Conservation (phyloP, 352 stramenopile genomes). For the Phytophthora citrophthora region DNA sequence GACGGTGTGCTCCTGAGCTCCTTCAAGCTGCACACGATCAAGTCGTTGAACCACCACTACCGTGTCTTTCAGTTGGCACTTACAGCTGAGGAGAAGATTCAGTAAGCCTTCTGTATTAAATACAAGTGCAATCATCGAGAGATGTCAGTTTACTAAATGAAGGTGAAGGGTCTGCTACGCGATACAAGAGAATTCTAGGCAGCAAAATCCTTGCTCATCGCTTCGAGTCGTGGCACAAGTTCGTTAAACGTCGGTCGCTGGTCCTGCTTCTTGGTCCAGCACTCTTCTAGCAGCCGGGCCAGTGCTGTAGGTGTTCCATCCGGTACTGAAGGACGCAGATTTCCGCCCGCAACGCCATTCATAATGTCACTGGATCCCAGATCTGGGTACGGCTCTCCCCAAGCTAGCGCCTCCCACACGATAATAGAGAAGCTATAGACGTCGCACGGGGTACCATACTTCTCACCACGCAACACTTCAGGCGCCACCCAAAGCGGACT, state of each 20-base stretch:
- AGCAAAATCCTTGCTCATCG: slow-evolving; percentile 80
- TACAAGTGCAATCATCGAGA: slow-evolving; percentile 20
- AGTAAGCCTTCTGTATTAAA: slow-evolving; percentile 25
- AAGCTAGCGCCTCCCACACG: slow-evolving; percentile 84
- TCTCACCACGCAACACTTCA: slow-evolving; percentile 81
- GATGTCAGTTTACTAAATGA: slow-evolving; percentile 14
- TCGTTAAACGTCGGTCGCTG: slow-evolving; percentile 83
- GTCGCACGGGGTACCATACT: slow-evolving; percentile 82
- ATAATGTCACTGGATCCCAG: slow-evolving; percentile 87
- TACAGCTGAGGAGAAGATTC: slow-evolving; percentile 1
- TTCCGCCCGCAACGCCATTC: slow-evolving; percentile 81
- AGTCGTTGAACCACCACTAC: slow-evolving; percentile 91
- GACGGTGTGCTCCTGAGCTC: slow-evolving; percentile 71
- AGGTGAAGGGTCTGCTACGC: slow-evolving; percentile 11
- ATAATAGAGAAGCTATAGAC: slow-evolving; percentile 93
- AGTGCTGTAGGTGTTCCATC: slow-evolving; percentile 65
- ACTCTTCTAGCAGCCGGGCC: slow-evolving; percentile 73
- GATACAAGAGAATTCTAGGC: slow-evolving; percentile 15
- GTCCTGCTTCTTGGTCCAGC: slow-evolving; percentile 88
- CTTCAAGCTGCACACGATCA: slow-evolving; percentile 80
- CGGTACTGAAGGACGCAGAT: slow-evolving; percentile 72
- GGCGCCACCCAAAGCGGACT: slow-evolving; percentile 83
- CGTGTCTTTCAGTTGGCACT: slow-evolving; percentile 71
- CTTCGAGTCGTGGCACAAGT: slow-evolving; percentile 80
- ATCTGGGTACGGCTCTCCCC: slow-evolving; percentile 81